Evolutionary conservation across 202 grass and related monocot genomes (phyloP), one percentile per base, ranked within the genome.

Genomic region (Bolboschoenoplectus hybrid): DNA sequence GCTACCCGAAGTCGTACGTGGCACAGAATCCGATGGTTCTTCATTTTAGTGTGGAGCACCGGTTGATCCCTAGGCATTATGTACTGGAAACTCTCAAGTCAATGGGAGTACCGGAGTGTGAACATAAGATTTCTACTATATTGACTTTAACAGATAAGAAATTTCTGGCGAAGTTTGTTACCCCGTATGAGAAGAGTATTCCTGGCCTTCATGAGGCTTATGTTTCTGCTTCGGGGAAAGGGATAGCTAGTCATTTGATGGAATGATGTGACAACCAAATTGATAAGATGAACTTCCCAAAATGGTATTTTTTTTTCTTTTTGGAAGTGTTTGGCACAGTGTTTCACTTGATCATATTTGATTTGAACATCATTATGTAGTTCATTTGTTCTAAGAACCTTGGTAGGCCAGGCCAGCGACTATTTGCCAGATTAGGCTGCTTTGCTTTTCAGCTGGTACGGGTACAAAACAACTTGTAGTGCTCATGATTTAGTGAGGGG

Each of bases 101-200:
- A 26, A 58, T 17, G 36, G 50, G 51, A 58, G 47, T 80, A 17
- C 12, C 35, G 14, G 35, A 58, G 5, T 52, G 35, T 35, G 50
- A 58, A 40, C 53, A 16, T 19, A 56, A 58, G 34, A 9, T 80
- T 39, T 80, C 47, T 57, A 56, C 75, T 58, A 47, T 80, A 58
- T 3, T 58, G 20, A 53, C 12, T 56, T 58, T 56, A 36, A 57
- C 51, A 8, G 75, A 80, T 14, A 36, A 80, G 50, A n/a, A 56
- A 36, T 80, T 80, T 40, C 14, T 80, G 51, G 14, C 26, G 4
- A 80, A 80, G 75, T 80, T 80, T 80, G 75, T 80, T 55, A 56
- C 7, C 8, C 75, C 51, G 26, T 80, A 51, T 40, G 40, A 80
- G 58, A 20, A 56, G 17, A 58, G 10, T 16, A 80, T 80, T n/a